These are phyloP conservation scores for Salix exigua DNA, from an alignment of 345 rosid genomes.

Conservation along the genomic window DNA sequence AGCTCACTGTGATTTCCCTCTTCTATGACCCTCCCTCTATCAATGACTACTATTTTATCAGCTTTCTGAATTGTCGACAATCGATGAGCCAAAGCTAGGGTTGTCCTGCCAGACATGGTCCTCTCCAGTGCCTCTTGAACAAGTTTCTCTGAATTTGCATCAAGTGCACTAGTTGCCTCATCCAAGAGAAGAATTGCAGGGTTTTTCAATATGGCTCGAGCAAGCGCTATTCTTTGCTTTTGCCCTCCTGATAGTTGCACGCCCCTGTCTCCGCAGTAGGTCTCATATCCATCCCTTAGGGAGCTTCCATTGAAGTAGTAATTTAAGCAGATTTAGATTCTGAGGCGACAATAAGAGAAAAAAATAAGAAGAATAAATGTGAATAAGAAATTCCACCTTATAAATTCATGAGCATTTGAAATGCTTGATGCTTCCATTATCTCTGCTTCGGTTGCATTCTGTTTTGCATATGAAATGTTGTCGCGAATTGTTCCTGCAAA, in stretches of 20 bases:
- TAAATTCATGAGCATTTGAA: slow-evolving; percentile 37
- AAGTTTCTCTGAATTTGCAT: slow-evolving; percentile 29
- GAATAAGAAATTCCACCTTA: background rate
- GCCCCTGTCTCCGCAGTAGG: background rate
- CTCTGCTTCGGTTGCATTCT: slow-evolving; percentile 27
- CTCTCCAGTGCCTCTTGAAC: slow-evolving; percentile 33
- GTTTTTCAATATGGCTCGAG: slow-evolving; percentile 12
- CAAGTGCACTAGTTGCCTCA: slow-evolving; percentile 37
- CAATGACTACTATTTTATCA: background rate
- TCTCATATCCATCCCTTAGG: background rate
- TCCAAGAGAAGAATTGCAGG: slow-evolving; percentile 22
- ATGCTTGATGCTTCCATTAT: slow-evolving; percentile 23
- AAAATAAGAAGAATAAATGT: background rate
- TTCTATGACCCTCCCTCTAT: background rate
- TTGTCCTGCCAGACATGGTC: background rate
- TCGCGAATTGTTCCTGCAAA: slow-evolving; percentile 28
- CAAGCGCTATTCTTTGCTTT: slow-evolving; percentile 9
- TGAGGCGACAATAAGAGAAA: background rate
- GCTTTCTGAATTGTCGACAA: background rate
- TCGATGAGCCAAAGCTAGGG: background rate
- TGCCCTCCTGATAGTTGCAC: slow-evolving; percentile 11
- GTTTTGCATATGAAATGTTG: slow-evolving; percentile 28
- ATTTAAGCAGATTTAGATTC: background rate
- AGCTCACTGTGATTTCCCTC: background rate
- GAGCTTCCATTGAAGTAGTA: background rate